Evolutionary conservation across 129 eudicot genomes (phyloP).

Genomic region (Centella asiatica): DNA sequence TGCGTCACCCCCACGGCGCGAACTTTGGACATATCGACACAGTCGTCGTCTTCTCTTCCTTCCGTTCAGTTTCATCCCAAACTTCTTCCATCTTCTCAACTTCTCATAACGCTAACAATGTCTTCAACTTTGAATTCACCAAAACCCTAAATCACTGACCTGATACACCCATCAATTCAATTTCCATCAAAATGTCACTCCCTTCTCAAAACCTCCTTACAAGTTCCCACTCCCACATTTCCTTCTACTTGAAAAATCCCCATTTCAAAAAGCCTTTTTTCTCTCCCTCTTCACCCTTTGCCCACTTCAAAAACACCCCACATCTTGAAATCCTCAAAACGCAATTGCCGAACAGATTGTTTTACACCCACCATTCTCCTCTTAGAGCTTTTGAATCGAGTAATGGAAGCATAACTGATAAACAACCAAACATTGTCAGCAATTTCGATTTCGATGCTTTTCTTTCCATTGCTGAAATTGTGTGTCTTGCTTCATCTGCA

Average conservation of each 20-base stretch:
- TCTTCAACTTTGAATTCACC: constrained; percentile 13
- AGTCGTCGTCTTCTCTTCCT: not conserved
- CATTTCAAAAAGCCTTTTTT: constrained; percentile 18
- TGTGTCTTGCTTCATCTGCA: constrained; percentile 54
- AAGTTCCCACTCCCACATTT: constrained; percentile 24
- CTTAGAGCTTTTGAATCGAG: constrained; percentile 28
- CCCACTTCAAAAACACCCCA: constrained; percentile 1
- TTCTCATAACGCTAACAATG: constrained; percentile 1
- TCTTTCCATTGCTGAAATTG: constrained; percentile 47
- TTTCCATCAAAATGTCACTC: constrained; percentile 37
- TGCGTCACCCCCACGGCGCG: not conserved
- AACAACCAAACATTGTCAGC: constrained; percentile 3
- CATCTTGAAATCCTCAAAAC: constrained; percentile 17
- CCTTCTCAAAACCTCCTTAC: constrained; percentile 38
- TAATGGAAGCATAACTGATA: not conserved
- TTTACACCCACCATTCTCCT: constrained; percentile 9
- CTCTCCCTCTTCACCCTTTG: constrained; percentile 1
- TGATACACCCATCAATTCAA: not conserved
- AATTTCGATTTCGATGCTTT: constrained; percentile 40
- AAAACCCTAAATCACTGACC: constrained; percentile 10
- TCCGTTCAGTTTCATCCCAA: too few relatives aligned
- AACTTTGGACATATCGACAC: constrained; percentile 9
- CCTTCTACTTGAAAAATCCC: constrained; percentile 24
- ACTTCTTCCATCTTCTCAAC: not conserved
- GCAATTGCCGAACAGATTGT: constrained; percentile 6